These are phyloP conservation scores for Casuarina glauca DNA, from an alignment of 306 rosid species.

Conservation along the genomic window DNA sequence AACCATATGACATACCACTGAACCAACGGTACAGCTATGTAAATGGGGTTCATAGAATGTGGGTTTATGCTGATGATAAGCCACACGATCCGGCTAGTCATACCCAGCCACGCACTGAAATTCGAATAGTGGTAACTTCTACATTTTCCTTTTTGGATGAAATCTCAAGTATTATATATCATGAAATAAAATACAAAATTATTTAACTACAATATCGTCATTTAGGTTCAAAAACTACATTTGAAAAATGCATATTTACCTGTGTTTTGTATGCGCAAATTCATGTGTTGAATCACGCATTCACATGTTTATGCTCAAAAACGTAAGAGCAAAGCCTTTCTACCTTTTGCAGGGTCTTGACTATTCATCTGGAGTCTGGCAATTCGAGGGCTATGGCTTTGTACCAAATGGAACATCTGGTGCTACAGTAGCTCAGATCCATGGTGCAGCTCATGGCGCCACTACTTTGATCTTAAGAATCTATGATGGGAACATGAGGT, in stretches of 20 bases:
- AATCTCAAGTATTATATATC: too few relatives aligned
- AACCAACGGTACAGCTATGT: conserved; percentile 14
- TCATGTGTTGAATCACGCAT: too few relatives aligned
- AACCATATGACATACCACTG: conserved; percentile 28
- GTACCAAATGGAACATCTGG: conserved; percentile 12
- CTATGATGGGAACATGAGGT: conserved; percentile 28
- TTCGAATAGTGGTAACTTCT: background rate
- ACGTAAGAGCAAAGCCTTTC: background rate
- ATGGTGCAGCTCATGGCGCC: conserved; percentile 34
- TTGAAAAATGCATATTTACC: too few relatives aligned
- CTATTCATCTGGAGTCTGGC: conserved; percentile 29
- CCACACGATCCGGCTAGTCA: background rate
- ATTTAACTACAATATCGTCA: too few relatives aligned
- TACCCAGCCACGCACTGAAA: conserved; percentile 4
- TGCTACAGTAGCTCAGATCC: conserved; percentile 28
- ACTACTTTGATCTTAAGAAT: conserved; percentile 28
- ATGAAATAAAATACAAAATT: too few relatives aligned
- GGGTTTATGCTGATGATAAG: conserved; percentile 22
- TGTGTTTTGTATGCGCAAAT: too few relatives aligned
- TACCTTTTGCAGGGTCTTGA: conserved; percentile 11
- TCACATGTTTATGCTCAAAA: too few relatives aligned
- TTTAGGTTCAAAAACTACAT: too few relatives aligned
- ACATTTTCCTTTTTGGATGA: too few relatives aligned
- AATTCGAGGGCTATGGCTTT: conserved; percentile 24
- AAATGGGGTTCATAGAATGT: conserved; percentile 19